Evolutionary conservation across 257 asterid species (phyloP), one percentile per base, ranked within the genome.

Genomic region (Capsicum baccatum): DNA sequence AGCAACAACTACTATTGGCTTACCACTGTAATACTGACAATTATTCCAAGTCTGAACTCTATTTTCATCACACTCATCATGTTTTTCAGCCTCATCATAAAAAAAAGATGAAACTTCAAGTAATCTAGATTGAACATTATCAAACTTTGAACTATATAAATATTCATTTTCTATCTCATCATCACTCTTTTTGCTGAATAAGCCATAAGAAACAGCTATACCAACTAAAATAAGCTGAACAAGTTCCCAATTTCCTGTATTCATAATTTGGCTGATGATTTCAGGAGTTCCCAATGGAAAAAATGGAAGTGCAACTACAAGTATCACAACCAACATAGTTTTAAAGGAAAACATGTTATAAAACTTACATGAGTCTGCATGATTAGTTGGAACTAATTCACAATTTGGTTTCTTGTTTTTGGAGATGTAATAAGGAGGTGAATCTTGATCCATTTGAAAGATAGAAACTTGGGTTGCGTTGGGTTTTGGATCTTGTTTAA

Each of bases 141-240:
- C 96, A 56, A 86, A 26, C 83, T 88, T 56, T 64, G 42, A 21
- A 21, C 64, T 60, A 33, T 55, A 17, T 85, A 76, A 39, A 13
- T 26, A 54, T 26, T 78, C 81, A 54, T 54, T 78, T 54, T 94
- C 94, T 48, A 91, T 88, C 12, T 87, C 92, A 2, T 64, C 69
- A 9, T 92, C 97, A 11, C 90, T 92, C 89, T 88, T 91, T 90
- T 76, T 90, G 91, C 99, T 95, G 44, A 97, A 97, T 2, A 95
- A 84, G 6, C 99, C 98, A 48, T 97, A 97, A 44, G 99, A 97
- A 69, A 97, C 98, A 15, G 98, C 97, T 50, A 97, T 92, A 17
- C 98, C 99, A 67, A 97, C 98, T 74, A 93, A 92, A 80, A 97
- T 82, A 39, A 97, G 94, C 90, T 97, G 98, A 73, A 97, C 85